Evolutionary conservation across 257 asterid species (phyloP).

Genomic region (Gentiana macrophylla): DNA sequence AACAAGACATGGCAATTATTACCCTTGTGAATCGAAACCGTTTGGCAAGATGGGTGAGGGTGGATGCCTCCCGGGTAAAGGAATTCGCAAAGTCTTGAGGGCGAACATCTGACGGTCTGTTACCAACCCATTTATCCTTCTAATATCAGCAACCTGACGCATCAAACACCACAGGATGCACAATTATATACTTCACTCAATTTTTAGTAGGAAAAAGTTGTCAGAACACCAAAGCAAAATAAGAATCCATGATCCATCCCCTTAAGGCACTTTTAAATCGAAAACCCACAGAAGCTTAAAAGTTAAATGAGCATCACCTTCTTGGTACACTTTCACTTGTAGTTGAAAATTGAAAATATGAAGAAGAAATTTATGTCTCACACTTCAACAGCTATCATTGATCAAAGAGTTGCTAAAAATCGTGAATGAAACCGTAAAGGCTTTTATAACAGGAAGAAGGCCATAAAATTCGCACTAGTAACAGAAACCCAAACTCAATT

Average conservation of each 20-base stretch:
- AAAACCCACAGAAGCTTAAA: no score
- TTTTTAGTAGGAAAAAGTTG: not conserved
- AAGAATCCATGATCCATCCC: not conserved
- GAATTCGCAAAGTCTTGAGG: conserved; percentile 64
- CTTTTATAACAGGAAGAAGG: not conserved
- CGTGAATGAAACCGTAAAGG: not conserved
- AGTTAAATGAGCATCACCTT: no score
- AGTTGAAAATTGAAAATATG: not conserved
- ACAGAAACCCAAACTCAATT: not conserved
- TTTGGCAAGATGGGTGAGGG: conserved; percentile 55
- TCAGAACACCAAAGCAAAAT: not conserved
- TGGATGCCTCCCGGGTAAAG: conserved; percentile 78
- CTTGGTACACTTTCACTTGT: not conserved
- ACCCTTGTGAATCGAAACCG: conserved; percentile 20
- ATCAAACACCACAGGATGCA: conserved; percentile 2
- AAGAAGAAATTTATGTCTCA: not conserved
- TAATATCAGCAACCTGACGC: conserved; percentile 64
- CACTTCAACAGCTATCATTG: not conserved
- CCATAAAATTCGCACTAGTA: not conserved
- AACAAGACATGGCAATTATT: not conserved
- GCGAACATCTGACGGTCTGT: conserved; percentile 91
- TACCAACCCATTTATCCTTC: conserved; percentile 74
- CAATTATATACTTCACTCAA: not conserved
- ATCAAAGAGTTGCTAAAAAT: not conserved
- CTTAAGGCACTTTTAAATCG: no score